phyloP scores from a whole-genome alignment of 139 green algal genomes.

The Marvania coccoides region DNA sequence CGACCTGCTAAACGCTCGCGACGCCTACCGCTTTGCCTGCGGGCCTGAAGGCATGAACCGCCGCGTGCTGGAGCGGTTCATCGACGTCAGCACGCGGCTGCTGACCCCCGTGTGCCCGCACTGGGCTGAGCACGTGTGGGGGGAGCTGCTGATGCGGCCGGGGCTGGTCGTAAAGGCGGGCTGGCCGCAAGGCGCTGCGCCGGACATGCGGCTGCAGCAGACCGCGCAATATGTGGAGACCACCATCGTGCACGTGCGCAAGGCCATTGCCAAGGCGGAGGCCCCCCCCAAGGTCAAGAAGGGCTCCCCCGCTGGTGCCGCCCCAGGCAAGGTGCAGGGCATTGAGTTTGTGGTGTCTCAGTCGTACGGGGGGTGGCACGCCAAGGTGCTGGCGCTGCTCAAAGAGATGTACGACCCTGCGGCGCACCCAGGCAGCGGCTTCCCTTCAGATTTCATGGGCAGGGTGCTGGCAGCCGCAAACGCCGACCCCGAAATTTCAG shows the following conservation, averaged over 20 bases:
- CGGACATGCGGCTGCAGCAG: slow-evolving; percentile 69
- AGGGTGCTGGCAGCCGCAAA: slow-evolving; percentile 7
- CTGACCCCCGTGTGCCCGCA: slow-evolving; percentile 90
- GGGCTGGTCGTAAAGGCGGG: slow-evolving; percentile 60
- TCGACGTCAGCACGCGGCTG: slow-evolving; percentile 74
- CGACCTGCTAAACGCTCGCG: slow-evolving; percentile 76
- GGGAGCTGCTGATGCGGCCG: slow-evolving; percentile 54
- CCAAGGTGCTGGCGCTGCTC: slow-evolving; percentile 22
- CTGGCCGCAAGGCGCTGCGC: slow-evolving; percentile 53
- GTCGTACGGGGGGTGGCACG: slow-evolving; percentile 79
- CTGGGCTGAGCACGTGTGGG: slow-evolving; percentile 90
- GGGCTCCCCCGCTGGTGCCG: slow-evolving; percentile 11
- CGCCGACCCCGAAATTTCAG: slow-evolving; percentile 2
- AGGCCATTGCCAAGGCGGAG: slow-evolving; percentile 73
- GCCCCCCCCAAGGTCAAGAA: slow-evolving; percentile 76
- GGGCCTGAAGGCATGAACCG: slow-evolving; percentile 72
- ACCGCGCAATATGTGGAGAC: slow-evolving; percentile 33
- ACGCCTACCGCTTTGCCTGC: slow-evolving; percentile 81
- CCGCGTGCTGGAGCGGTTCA: slow-evolving; percentile 64
- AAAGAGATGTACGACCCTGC: neutral
- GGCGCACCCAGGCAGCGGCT: neutral
- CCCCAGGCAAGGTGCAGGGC: slow-evolving; percentile 29
- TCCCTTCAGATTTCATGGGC: neutral
- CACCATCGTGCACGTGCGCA: slow-evolving; percentile 58
- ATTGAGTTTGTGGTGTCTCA: slow-evolving; percentile 62